A percentile compares a stretch with the other conserved stretches of the same genome.
These are phyloP conservation scores for Paecilomyces niveus DNA, from an alignment of 2,329 filamentous ascomycete species.

Conservation along the genomic window DNA sequence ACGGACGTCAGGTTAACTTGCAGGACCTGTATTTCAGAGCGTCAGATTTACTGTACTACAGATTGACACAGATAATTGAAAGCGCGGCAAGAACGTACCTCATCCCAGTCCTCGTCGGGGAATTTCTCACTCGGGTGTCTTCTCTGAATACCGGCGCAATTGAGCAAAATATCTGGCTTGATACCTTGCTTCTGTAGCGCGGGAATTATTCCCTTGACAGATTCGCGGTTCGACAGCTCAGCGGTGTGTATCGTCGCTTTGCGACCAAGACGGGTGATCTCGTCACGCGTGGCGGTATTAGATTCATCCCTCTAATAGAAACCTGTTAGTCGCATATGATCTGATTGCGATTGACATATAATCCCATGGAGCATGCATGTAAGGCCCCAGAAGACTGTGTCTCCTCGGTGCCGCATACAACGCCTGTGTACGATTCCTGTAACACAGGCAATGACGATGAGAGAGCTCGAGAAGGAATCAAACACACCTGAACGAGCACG, in stretches of 20 bases:
- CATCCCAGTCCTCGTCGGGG: conserved; percentile 68
- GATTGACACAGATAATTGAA: not conserved
- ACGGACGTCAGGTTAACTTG: conserved; percentile 82
- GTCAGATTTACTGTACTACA: not conserved
- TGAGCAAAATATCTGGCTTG: conserved; percentile 69
- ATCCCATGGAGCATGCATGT: not conserved
- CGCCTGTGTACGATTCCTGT: no score
- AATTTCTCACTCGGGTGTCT: conserved; percentile 70
- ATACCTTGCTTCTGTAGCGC: conserved; percentile 37
- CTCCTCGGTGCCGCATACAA: not conserved
- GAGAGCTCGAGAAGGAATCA: not conserved
- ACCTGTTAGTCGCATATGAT: not conserved
- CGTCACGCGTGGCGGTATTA: conserved; percentile 37
- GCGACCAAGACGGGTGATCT: conserved; percentile 30
- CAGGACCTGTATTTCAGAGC: conserved; percentile 49
- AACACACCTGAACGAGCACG: conserved; percentile 32
- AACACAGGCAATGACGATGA: no score
- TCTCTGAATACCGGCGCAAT: conserved; percentile 80
- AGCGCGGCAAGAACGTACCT: conserved; percentile 36
- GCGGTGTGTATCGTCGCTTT: conserved; percentile 38
- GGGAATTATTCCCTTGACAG: conserved; percentile 35
- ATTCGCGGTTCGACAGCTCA: conserved; percentile 35
- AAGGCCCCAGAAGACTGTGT: not conserved
- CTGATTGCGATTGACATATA: not conserved
- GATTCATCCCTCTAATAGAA: conserved; percentile 46